Percentiles rank a stretch among this genome's conserved stretches.
Evolutionary conservation across 2,329 filamentous ascomycete genomes (phyloP).

Genomic region (Camptophora hylomeconis): DNA sequence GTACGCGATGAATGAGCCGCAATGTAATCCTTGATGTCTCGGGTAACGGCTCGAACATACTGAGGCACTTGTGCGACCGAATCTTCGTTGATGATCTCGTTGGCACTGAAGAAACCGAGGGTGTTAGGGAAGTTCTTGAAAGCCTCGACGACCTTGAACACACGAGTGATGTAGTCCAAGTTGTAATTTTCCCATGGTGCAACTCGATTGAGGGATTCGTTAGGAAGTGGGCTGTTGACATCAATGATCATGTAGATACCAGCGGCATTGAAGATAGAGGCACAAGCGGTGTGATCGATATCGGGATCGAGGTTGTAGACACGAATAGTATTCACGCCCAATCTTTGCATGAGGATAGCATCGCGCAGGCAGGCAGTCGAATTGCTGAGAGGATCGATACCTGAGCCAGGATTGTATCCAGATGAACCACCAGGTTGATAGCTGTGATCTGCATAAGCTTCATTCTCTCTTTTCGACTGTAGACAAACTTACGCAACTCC

Average conservation of each 20-base stretch:
- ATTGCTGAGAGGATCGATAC: conserved; percentile 44
- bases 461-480: conserved; percentile 1
- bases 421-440: conserved; percentile 51
- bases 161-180: conserved; percentile 40
- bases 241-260: conserved; percentile 56
- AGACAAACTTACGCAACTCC: conserved; percentile 47
- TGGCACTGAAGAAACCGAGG: conserved; percentile 54
- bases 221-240: conserved; percentile 47
- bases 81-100: conserved; percentile 55
- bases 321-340: conserved; percentile 53
- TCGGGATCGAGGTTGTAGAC: conserved; percentile 50
- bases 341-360: conserved; percentile 48
- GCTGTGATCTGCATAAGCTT: conserved; percentile 21
- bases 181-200: conserved; percentile 44
- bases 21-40: conserved; percentile 58
- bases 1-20: conserved; percentile 40
- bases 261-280: conserved; percentile 51
- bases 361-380: conserved; percentile 47
- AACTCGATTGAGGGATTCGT: conserved; percentile 43
- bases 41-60: conserved; percentile 50
- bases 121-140: conserved; percentile 56
- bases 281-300: conserved; percentile 48
- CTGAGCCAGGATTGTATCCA: conserved; percentile 38
- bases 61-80: conserved; percentile 40
- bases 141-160: conserved; percentile 51